phyloP scores from a whole-genome alignment of 169 alveolate species.

The Cryptosporidium viatorum region DNA sequence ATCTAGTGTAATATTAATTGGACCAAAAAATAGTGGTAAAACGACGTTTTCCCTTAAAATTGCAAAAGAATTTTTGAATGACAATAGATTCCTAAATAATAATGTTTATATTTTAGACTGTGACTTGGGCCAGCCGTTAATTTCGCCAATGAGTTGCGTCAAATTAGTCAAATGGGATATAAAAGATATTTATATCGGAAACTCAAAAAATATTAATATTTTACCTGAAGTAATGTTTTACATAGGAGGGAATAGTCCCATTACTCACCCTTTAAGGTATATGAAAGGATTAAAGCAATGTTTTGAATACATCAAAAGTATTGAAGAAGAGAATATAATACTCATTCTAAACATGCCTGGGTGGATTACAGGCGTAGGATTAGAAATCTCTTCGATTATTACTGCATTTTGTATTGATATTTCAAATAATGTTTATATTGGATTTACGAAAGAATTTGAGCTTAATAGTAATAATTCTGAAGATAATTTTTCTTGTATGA shows the following conservation, averaged over 20 bases:
- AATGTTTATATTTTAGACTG: conserved; percentile 49
- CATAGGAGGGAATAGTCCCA: conserved; percentile 68
- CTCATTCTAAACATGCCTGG: conserved; percentile 69
- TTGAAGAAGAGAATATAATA: conserved; percentile 9
- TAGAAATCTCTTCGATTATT: conserved; percentile 58
- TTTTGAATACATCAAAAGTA: conserved; percentile 14
- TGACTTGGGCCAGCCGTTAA: conserved; percentile 63
- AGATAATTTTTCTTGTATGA: background rate
- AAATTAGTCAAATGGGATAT: conserved; percentile 58
- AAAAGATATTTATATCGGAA: background rate
- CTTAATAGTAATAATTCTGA: background rate
- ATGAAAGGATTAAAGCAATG: conserved; percentile 43
- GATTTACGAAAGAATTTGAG: conserved; percentile 41
- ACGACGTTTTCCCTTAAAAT: conserved; percentile 37
- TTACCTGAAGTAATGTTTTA: conserved; percentile 53
- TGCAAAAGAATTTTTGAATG: background rate
- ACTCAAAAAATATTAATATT: conserved; percentile 27
- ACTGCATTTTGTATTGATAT: conserved; percentile 32
- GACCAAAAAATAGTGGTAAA: conserved; percentile 73
- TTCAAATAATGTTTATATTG: conserved; percentile 30
- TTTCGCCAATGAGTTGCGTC: conserved; percentile 50
- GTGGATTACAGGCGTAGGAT: conserved; percentile 66
- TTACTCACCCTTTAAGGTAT: conserved; percentile 41
- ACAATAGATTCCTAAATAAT: background rate
- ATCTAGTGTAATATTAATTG: conserved; percentile 24